Percentiles rank a stretch among this genome's conserved stretches.
These are phyloP conservation scores for Metschnikowia aberdeeniae DNA, from an alignment of 805 yeast species.

Conservation along the genomic window DNA sequence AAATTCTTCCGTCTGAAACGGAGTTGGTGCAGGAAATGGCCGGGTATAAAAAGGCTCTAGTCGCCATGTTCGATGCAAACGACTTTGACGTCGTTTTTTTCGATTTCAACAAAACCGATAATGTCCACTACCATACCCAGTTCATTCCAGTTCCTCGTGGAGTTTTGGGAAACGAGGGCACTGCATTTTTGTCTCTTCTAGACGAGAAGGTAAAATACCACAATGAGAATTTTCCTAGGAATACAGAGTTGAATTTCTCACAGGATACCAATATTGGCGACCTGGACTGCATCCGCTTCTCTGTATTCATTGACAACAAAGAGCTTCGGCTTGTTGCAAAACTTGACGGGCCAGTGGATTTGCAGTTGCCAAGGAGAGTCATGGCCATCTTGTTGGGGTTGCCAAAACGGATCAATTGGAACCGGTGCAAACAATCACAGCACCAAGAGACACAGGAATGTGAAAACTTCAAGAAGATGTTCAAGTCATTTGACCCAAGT, in stretches of 20 bases:
- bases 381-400: conserved; percentile 58
- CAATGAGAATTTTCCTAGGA: conserved; percentile 43
- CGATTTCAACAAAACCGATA: conserved; percentile 60
- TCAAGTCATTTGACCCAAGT: conserved; percentile 53
- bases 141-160: conserved; percentile 60
- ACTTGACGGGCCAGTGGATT: conserved; percentile 46
- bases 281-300: conserved; percentile 15
- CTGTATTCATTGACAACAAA: conserved; percentile 9
- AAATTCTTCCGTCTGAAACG: conserved; percentile 9
- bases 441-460: conserved; percentile 64
- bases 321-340: conserved; percentile 3
- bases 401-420: conserved; percentile 71
- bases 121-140: conserved; percentile 76
- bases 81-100: conserved; percentile 56
- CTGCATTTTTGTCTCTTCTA: conserved; percentile 43
- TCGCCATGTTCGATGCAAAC: conserved; percentile 40
- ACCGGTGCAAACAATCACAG: conserved; percentile 61
- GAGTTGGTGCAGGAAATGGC: conserved; percentile 7
- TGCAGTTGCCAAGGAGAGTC: conserved; percentile 82
- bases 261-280: conserved; percentile 23
- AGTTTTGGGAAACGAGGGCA: conserved; percentile 23
- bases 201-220: conserved; percentile 41
- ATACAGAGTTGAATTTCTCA: conserved; percentile 42
- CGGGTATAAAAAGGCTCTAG: conserved; percentile 53
- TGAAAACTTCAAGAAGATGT: conserved; percentile 54